Conservation (phyloP, 768 basidiomycete species). For the Phylloporus arenicola region DNA sequence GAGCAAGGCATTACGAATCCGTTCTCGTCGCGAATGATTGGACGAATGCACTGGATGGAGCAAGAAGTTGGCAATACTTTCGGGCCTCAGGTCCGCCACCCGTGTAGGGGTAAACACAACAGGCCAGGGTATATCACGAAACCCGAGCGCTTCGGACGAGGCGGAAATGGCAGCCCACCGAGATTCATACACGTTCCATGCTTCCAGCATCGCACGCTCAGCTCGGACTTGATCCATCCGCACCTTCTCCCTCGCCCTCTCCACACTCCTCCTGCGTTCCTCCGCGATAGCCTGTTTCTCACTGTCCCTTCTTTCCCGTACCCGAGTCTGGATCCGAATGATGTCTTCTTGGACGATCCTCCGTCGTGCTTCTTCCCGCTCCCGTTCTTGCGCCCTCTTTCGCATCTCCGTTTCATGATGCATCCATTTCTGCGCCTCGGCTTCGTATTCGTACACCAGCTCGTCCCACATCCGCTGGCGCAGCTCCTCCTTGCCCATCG, state of each 20-base stretch:
- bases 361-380: slow-evolving; percentile 38
- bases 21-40: slow-evolving; percentile 54
- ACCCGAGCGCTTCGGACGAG: slow-evolving; percentile 46
- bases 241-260: slow-evolving; percentile 39
- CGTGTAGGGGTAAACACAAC: slow-evolving; percentile 37
- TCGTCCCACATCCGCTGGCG: slow-evolving; percentile 48
- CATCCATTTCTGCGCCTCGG: slow-evolving; percentile 51
- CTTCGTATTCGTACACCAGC: slow-evolving; percentile 45
- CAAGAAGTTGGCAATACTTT: slow-evolving; percentile 56
- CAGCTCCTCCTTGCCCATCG: slow-evolving; percentile 26
- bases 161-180: slow-evolving; percentile 52
- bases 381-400: slow-evolving; percentile 41
- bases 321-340: slow-evolving; percentile 46
- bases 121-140: slow-evolving; percentile 73
- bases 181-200: slow-evolving; percentile 61
- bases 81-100: slow-evolving; percentile 47
- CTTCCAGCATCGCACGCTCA: slow-evolving; percentile 45
- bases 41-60: slow-evolving; percentile 61
- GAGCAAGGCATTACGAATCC: slow-evolving; percentile 60
- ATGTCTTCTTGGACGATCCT: slow-evolving; percentile 52
- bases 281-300: slow-evolving; percentile 45
- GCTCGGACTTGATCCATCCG: slow-evolving; percentile 37
- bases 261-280: slow-evolving; percentile 36
- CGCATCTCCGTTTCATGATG: slow-evolving; percentile 43
- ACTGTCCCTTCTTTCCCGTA: slow-evolving; percentile 45